Evolutionary conservation across 371 early-diverging fungal species (phyloP).

Genomic region (Syncephalastrum contaminatum): DNA sequence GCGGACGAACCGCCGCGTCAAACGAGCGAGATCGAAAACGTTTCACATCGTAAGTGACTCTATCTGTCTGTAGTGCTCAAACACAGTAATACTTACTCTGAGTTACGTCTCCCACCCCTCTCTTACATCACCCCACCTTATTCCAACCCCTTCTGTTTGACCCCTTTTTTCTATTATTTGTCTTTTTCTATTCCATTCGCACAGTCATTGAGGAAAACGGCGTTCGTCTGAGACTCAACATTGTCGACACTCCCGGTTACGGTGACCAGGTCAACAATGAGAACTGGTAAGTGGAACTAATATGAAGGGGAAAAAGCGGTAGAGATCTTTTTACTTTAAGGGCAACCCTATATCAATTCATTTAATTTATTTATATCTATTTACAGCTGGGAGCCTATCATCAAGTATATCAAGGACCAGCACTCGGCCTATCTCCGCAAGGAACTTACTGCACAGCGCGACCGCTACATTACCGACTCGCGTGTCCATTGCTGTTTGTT

Average conservation of each 20-base stretch:
- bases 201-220: conserved; percentile 79
- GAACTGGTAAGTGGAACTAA: conserved; percentile 54
- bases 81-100: no score
- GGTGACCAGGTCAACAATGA: conserved; percentile 86
- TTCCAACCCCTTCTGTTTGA: neutral
- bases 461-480: conserved; percentile 78
- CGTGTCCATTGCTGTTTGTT: conserved; percentile 78
- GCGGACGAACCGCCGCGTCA: conserved; percentile 73
- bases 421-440: conserved; percentile 85
- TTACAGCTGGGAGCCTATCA: conserved; percentile 78
- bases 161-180: neutral
- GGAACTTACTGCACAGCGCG: conserved; percentile 80
- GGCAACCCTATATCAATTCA: no score
- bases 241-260: conserved; percentile 78
- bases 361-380: neutral
- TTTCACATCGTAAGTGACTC: conserved; percentile 64
- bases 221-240: conserved; percentile 75
- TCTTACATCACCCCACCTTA: neutral
- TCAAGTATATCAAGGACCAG: conserved; percentile 90
- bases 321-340: neutral
- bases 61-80: neutral
- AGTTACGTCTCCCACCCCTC: neutral
- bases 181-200: neutral
- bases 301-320: neutral
- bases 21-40: conserved; percentile 84